phyloP scores from a whole-genome alignment of 2,329 filamentous ascomycete genomes.

The Neospermospora avenae region DNA sequence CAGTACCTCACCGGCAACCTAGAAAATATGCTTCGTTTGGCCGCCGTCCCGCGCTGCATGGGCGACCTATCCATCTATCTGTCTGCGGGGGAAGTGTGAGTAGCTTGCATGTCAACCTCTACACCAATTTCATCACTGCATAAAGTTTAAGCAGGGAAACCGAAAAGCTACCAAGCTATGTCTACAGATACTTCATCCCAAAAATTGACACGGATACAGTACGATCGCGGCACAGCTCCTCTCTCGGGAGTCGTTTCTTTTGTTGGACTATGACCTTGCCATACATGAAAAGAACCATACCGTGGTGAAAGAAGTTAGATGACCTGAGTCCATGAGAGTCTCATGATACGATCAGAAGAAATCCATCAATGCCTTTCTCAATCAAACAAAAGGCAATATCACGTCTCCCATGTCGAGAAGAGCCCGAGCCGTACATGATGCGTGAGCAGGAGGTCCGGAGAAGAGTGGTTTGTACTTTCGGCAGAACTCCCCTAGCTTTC shows the following conservation, averaged over 20 bases:
- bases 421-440: not conserved
- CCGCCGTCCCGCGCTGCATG: not conserved
- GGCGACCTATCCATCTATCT: not conserved
- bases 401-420: not conserved
- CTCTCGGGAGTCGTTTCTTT: no score
- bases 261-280: no score
- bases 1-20: not conserved
- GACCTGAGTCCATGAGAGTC: not conserved
- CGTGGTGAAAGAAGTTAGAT: no score
- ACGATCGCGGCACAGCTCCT: no score
- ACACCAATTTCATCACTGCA: conserved; percentile 1
- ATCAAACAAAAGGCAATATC: not conserved
- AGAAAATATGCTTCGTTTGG: not conserved
- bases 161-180: not conserved
- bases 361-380: not conserved
- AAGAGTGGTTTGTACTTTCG: not conserved
- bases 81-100: not conserved
- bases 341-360: not conserved
- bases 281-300: no score
- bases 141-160: not conserved
- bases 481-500: not conserved
- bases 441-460: not conserved
- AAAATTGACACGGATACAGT: not conserved
- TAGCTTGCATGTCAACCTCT: not conserved
- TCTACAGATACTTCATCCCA: not conserved